A percentile compares a stretch with the other conserved stretches of the same genome.
phyloP scores from a whole-genome alignment of 2,329 filamentous ascomycete species.

The Claviceps capensis region DNA sequence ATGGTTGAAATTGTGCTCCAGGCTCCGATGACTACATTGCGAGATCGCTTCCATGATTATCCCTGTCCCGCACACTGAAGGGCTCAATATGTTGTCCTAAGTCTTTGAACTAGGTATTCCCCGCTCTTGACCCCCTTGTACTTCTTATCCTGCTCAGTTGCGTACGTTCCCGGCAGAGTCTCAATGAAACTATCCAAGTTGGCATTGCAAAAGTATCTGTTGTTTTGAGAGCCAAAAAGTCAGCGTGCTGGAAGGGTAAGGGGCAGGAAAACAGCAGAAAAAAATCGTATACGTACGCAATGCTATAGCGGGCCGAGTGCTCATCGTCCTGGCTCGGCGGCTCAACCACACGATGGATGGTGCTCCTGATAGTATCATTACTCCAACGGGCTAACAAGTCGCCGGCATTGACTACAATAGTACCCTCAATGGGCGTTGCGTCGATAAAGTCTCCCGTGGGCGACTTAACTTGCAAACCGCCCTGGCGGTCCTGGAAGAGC shows the following conservation, averaged over 20 bases:
- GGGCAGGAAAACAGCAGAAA: background rate
- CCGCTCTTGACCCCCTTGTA: conserved; percentile 67
- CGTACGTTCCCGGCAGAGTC: conserved; percentile 66
- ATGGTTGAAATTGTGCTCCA: too few relatives aligned
- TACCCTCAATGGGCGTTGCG: conserved; percentile 66
- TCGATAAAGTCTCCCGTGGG: conserved; percentile 69
- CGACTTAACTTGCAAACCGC: conserved; percentile 47
- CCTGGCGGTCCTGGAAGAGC: conserved; percentile 45
- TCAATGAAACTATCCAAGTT: conserved; percentile 66
- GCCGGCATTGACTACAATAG: conserved; percentile 80
- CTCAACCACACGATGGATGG: conserved; percentile 80
- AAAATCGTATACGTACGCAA: conserved; percentile 46
- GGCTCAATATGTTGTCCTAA: conserved; percentile 56
- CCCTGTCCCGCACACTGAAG: background rate
- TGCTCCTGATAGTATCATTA: conserved; percentile 84
- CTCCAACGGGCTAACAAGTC: conserved; percentile 80
- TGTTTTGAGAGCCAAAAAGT: background rate
- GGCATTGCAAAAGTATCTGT: conserved; percentile 75
- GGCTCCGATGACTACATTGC: too few relatives aligned
- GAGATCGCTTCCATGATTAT: background rate
- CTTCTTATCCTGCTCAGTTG: conserved; percentile 53
- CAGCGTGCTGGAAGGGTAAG: background rate
- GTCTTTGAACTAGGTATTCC: conserved; percentile 65
- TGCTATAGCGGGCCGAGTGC: conserved; percentile 70
- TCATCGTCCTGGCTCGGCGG: conserved; percentile 48